Conservation (phyloP, 164 flowering plant genomes). For the Annona cherimola region DNA sequence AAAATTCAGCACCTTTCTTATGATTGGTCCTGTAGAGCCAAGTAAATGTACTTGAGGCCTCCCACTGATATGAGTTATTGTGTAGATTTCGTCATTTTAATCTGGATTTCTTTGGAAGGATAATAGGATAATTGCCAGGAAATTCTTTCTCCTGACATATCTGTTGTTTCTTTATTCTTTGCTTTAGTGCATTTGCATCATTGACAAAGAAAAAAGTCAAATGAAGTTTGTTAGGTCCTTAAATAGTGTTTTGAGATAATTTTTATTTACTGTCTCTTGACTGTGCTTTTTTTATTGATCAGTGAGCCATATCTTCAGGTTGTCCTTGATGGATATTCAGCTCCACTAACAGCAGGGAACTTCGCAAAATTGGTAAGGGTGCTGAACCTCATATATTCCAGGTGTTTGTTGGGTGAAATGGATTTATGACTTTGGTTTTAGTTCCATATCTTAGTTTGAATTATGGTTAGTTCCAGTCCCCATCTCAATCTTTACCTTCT, state of each 20-base stretch:
- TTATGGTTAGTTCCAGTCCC: neutral
- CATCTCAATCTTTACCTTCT: too few species aligned
- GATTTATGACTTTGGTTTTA: neutral
- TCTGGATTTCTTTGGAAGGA: neutral
- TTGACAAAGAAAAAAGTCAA: neutral
- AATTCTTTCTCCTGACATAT: neutral
- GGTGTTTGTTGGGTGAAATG: neutral
- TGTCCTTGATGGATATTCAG: slow-evolving; percentile 90
- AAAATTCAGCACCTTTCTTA: neutral
- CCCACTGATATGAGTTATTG: neutral
- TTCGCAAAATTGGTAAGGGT: slow-evolving; percentile 96
- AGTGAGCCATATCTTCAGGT: slow-evolving; percentile 41
- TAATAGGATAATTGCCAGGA: neutral
- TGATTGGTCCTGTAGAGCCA: neutral
- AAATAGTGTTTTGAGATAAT: neutral
- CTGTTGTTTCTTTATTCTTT: neutral
- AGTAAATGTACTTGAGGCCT: neutral
- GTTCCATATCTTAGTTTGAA: neutral
- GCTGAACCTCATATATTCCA: slow-evolving; percentile 22
- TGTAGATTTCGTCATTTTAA: neutral
- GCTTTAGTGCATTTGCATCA: neutral
- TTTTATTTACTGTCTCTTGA: neutral
- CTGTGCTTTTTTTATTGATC: neutral
- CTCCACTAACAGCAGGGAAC: slow-evolving; percentile 91
- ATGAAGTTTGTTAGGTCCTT: neutral